A percentile compares a stretch with the other conserved stretches of the same genome.
These are phyloP conservation scores for Picea glauca DNA, from an alignment of 75 land plant species.

Conservation along the genomic window DNA sequence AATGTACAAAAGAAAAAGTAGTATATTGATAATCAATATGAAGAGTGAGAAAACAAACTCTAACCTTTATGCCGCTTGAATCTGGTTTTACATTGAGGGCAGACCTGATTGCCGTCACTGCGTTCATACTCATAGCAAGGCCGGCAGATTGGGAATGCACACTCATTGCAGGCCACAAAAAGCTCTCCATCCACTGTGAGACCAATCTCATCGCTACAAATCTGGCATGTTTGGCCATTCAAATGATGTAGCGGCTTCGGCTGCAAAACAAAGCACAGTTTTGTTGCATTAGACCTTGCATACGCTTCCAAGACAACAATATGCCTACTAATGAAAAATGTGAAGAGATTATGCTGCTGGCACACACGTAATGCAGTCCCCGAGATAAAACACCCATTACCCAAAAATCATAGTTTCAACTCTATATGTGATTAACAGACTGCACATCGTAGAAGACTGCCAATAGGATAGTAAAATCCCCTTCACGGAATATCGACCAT, in stretches of 20 bases:
- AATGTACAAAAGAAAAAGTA: too few species aligned
- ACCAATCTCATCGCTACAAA: constrained; percentile 87
- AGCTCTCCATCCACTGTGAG: constrained; percentile 65
- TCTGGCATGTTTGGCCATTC: constrained; percentile 74
- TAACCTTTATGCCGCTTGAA: constrained; percentile 79
- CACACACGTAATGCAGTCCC: too few species aligned
- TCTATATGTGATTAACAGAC: neutral
- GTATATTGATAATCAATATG: too few species aligned
- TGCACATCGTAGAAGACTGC: too few species aligned
- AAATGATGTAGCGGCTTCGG: constrained; percentile 51
- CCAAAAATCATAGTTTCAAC: neutral
- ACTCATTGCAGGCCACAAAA: constrained; percentile 95
- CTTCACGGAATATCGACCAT: too few species aligned
- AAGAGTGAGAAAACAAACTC: neutral
- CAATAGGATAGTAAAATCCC: too few species aligned
- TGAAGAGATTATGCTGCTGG: too few species aligned
- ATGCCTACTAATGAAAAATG: too few species aligned
- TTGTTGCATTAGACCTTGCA: neutral
- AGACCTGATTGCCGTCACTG: constrained; percentile 68
- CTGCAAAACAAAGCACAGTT: constrained; percentile 37
- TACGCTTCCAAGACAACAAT: neutral
- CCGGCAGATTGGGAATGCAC: constrained; percentile 88
- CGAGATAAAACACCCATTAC: neutral
- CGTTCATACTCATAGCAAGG: constrained; percentile 91
- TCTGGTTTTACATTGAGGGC: constrained; percentile 88